These are phyloP conservation scores for Fusarium penzigii DNA, from an alignment of 2,329 filamentous ascomycete genomes.

Conservation along the genomic window DNA sequence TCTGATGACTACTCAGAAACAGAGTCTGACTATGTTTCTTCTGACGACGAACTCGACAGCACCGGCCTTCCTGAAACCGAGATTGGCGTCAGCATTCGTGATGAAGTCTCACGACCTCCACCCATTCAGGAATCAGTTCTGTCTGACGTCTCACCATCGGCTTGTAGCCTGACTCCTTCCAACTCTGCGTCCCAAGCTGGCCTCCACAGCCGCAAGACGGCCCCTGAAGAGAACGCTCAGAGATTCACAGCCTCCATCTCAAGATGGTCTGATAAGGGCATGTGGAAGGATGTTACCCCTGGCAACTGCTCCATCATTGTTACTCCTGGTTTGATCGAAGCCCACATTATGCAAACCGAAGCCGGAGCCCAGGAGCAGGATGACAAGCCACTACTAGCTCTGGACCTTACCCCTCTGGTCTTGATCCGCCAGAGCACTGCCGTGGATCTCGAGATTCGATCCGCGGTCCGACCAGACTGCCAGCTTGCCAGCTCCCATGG, in stretches of 20 bases:
- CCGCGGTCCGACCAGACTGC: slow-evolving; percentile 73
- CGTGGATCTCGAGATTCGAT: slow-evolving; percentile 91
- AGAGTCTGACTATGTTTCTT: slow-evolving; percentile 49
- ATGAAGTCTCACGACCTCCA: slow-evolving; percentile 21
- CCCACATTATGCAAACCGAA: slow-evolving; percentile 45
- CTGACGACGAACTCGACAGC: slow-evolving; percentile 59
- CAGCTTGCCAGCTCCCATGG: slow-evolving; percentile 65
- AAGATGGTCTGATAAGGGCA: slow-evolving; percentile 62
- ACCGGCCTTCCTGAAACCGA: slow-evolving; percentile 60
- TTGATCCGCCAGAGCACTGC: slow-evolving; percentile 88
- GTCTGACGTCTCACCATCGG: slow-evolving; percentile 40
- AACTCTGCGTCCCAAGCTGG: slow-evolving; percentile 77
- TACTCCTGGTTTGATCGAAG: slow-evolving; percentile 60
- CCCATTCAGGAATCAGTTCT: slow-evolving; percentile 42
- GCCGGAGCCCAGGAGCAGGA: slow-evolving; percentile 31
- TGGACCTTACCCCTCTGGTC: slow-evolving; percentile 89
- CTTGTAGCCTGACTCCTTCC: slow-evolving; percentile 72
- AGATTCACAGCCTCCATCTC: slow-evolving; percentile 58
- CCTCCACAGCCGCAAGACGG: slow-evolving; percentile 49
- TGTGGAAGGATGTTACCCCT: slow-evolving; percentile 59
- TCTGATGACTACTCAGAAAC: slow-evolving; percentile 47
- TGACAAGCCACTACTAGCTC: slow-evolving; percentile 58
- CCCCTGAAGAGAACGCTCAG: slow-evolving; percentile 43
- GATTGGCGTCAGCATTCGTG: slow-evolving; percentile 57
- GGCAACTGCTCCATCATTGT: slow-evolving; percentile 57